Evolutionary conservation across 2,329 filamentous ascomycete species (phyloP), one percentile per base, ranked within the genome.

Genomic region (Fusarium paranaense): DNA sequence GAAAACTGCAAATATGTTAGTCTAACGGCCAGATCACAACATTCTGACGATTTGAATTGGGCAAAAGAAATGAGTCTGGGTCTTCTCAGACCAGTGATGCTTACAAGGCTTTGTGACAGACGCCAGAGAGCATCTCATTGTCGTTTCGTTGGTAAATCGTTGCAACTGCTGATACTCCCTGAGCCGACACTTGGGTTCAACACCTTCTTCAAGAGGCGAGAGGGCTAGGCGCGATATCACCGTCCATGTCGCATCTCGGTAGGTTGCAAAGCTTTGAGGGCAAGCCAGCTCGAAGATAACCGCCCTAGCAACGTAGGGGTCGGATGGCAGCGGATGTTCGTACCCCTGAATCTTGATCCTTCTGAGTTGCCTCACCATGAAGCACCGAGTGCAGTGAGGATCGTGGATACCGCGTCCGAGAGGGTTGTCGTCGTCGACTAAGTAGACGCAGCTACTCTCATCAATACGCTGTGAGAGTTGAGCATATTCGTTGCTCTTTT

Each of bases 221-320:
- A 78, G 74, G 7, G 81, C 82, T 4, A 86, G 61, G 1, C 65
- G 64, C 1, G 73, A 74, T 2, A 84, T 72, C 4, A 87, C 73
- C 2, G 67, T 69, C 85, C 84, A 87, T 0, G 85, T 87, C 0
- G 77, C 76, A 67, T 85, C 82, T 14, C 86, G 81, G 67, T 87
- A 87, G 0, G 73, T 70, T 1, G 81, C 75, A 30, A 87, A 79
- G 0, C 70, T 70, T 7, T 69, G 60, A 0, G 84, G 85, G 14
- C 82, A 82, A 1, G 70, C 66, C 0, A 87, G 79, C 67, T 87
- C 86, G 33, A 86, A 87, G 0, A 87, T 72, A 0, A 83, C 80
- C 6, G 79, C 79, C 38, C 83, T 83, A 0, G 80, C 78, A 16
- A 80, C 61, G 3, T 77, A 62, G 2, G 66, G 59, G 5, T 81